Base-by-base conservation (phyloP, 2,329 filamentous ascomycete species). In the Talaromyces sp. region DNA sequence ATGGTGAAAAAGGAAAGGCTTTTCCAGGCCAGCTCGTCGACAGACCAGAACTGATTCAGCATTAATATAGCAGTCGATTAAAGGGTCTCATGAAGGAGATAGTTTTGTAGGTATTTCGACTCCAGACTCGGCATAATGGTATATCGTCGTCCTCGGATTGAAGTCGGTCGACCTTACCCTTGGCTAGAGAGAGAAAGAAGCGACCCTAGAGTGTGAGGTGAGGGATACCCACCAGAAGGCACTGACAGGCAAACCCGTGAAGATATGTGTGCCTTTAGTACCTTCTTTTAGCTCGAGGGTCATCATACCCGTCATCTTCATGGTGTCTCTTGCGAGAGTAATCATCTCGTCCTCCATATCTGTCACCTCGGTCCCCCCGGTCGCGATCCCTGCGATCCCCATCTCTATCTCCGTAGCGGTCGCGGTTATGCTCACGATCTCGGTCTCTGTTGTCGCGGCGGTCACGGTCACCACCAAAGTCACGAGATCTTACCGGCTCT, bases 261-360 rank as follows among this genome's bases (percentile, higher is more conserved):
- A 36, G 10, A 59, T 27, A 47, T 50, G 47, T 34, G 47, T 50
- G 53, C 40, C 34, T 53, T 62, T 77, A 87, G 73, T 87, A 88
- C 72, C 85, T 81, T 71, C 85, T 81, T 72, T 85, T 82, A 68
- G 80, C 81, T 68, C 85, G 82, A 57, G 82, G 81, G 76, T 96
- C 93, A 72, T 96, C 92, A 78, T 93, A 89, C 67, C 86, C 85
- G 73, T 88, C 87, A 72, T 89, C 89, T 58, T 96, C 92, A 76
- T 90, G 92, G 58, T 87, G 83, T 73, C 88, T 86, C 71, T 82
- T 90, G 85, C 73, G 85, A 77, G 76, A 79, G 62, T 83, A 80
- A 57, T 84, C 83, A 67, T 85, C 82, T 56, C 82, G 79, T 66
- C 79, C 76, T 61, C 73, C 74, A 55, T 80, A 78, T 56, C 78